A percentile compares a stretch with the other conserved stretches of the same genome.
These are phyloP conservation scores for Russula compacta DNA, from an alignment of 768 basidiomycete species.

Conservation along the genomic window DNA sequence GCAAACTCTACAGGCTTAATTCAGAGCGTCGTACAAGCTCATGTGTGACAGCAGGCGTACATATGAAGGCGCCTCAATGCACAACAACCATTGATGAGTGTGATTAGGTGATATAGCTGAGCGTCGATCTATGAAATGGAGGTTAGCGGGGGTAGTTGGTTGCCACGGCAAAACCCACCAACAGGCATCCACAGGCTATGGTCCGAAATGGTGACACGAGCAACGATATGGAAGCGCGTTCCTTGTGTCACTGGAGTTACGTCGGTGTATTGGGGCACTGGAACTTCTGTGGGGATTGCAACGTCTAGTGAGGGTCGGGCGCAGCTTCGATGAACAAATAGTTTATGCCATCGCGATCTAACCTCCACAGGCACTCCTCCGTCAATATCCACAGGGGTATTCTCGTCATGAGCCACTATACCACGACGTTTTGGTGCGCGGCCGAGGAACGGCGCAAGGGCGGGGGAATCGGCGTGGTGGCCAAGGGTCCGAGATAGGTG, in stretches of 20 bases:
- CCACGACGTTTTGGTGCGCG: conserved; percentile 34
- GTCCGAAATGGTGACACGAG: conserved; percentile 36
- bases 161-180: conserved; percentile 24
- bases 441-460: conserved; percentile 43
- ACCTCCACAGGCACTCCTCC: conserved; percentile 8
- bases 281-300: not conserved
- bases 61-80: conserved; percentile 38
- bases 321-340: conserved; percentile 33
- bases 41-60: conserved; percentile 27
- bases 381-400: conserved; percentile 29
- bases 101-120: conserved; percentile 19
- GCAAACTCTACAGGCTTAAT: conserved; percentile 26
- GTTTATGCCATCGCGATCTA: conserved; percentile 29
- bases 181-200: conserved; percentile 36
- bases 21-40: not conserved
- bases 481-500: conserved; percentile 42
- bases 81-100: conserved; percentile 42
- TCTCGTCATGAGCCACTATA: conserved; percentile 32
- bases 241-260: conserved; percentile 16
- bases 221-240: conserved; percentile 40
- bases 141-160: not conserved
- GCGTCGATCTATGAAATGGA: conserved; percentile 28
- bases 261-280: not conserved
- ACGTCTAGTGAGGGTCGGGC: conserved; percentile 34
- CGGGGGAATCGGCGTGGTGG: conserved; percentile 42